Conservation (phyloP, 2,329 filamentous ascomycete species). For the Thermomyces lanuginosus region DNA sequence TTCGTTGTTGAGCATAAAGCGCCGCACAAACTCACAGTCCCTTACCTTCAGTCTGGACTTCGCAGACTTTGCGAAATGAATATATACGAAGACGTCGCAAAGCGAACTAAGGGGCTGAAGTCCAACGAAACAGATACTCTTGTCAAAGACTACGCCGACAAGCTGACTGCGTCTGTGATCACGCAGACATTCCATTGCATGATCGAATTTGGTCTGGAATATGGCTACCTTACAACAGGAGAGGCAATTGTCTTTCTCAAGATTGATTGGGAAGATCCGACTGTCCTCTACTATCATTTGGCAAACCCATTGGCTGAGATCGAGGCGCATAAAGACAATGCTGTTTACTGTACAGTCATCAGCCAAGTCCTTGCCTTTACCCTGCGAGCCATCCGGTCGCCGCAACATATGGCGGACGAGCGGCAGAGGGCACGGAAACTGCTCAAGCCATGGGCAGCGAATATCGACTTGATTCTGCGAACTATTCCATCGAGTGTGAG, state of each 20-base stretch:
- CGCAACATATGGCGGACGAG: not conserved
- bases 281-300: not conserved
- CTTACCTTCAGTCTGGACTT: too few relatives aligned
- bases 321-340: not conserved
- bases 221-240: not conserved
- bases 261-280: not conserved
- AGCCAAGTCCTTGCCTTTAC: not conserved
- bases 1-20: too few relatives aligned
- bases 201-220: not conserved
- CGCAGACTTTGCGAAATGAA: too few relatives aligned
- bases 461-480: not conserved
- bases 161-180: too few relatives aligned
- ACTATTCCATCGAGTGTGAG: too few relatives aligned
- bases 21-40: too few relatives aligned
- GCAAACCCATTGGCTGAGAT: not conserved
- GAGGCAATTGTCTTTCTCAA: not conserved
- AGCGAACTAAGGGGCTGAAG: too few relatives aligned
- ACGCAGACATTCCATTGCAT: conserved; percentile 1
- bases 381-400: not conserved
- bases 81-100: too few relatives aligned
- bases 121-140: too few relatives aligned
- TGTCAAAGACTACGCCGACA: too few relatives aligned
- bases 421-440: not conserved
- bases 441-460: not conserved
- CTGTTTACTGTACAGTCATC: not conserved